These are phyloP conservation scores for Coprinopsis sp. DNA, from an alignment of 768 basidiomycete species.

Conservation along the genomic window DNA sequence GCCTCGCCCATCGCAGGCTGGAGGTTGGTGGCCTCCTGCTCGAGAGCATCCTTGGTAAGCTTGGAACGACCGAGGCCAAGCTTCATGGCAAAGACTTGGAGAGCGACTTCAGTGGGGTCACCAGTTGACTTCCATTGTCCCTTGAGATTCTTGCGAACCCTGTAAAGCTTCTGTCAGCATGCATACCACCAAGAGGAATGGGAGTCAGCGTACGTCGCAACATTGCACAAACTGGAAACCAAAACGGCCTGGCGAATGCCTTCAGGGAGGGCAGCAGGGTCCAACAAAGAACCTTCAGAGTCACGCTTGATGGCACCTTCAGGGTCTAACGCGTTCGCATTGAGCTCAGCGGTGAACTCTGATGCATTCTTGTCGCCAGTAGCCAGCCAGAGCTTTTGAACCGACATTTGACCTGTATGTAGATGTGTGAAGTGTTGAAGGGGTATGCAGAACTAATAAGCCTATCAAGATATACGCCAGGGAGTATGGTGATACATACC, in stretches of 20 bases:
- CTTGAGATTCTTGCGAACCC: conserved; percentile 32
- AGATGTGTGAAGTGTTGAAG: not conserved
- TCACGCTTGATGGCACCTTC: conserved; percentile 22
- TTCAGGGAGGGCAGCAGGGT: conserved; percentile 15
- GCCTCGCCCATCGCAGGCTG: conserved; percentile 16
- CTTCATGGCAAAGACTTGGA: conserved; percentile 50
- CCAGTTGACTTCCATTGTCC: conserved; percentile 46
- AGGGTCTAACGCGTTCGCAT: conserved; percentile 30
- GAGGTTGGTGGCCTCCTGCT: conserved; percentile 6
- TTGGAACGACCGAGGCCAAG: conserved; percentile 37
- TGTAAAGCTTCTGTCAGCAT: conserved; percentile 12
- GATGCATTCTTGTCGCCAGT: conserved; percentile 18
- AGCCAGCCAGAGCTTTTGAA: conserved; percentile 35
- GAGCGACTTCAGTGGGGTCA: conserved; percentile 54
- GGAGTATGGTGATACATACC: conserved; percentile 15
- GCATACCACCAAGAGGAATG: not conserved
- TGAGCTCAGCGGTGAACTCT: conserved; percentile 30
- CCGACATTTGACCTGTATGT: conserved; percentile 34
- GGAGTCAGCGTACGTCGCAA: conserved; percentile 28
- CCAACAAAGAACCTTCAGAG: conserved; percentile 16
- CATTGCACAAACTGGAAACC: conserved; percentile 32
- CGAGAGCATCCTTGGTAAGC: conserved; percentile 21
- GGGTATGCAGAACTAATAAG: not conserved
- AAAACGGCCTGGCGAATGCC: conserved; percentile 26
- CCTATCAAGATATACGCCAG: not conserved